phyloP scores from a whole-genome alignment of 2,329 filamentous ascomycete species.

The Arthrobotrys musiformis region DNA sequence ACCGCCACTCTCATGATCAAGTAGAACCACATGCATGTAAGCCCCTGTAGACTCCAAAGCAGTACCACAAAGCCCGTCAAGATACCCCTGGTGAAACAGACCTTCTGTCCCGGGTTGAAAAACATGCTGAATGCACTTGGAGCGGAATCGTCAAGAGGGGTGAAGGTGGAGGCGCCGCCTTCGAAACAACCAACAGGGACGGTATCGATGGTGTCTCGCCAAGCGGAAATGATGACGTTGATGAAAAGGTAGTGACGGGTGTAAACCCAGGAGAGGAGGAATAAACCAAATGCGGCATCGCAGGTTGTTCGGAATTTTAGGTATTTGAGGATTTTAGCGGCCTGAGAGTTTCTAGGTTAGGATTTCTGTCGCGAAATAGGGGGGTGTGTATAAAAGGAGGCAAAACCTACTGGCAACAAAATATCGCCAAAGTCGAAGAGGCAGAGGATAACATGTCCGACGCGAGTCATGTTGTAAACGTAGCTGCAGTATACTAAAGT shows the following conservation, averaged over 20 bases:
- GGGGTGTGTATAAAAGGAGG: background rate
- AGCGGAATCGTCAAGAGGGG: conserved; percentile 72
- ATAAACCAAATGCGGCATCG: conserved; percentile 84
- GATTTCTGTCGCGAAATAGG: background rate
- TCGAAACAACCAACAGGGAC: conserved; percentile 79
- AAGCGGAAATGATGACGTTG: conserved; percentile 83
- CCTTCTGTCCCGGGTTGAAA: conserved; percentile 70
- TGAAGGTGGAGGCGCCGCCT: conserved; percentile 57
- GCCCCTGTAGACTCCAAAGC: conserved; percentile 79
- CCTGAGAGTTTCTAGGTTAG: conserved; percentile 64
- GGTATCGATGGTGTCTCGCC: conserved; percentile 71
- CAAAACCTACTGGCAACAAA: conserved; percentile 77
- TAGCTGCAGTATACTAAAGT: conserved; percentile 83
- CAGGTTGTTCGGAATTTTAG: conserved; percentile 78
- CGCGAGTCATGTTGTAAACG: conserved; percentile 83
- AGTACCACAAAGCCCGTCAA: conserved; percentile 80
- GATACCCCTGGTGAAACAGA: conserved; percentile 82
- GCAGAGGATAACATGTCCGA: conserved; percentile 87
- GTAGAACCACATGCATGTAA: conserved; percentile 87
- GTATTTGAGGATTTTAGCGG: conserved; percentile 94
- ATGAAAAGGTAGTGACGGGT: conserved; percentile 84
- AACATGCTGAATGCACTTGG: conserved; percentile 69
- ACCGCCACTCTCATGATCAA: conserved; percentile 87
- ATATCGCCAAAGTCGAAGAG: conserved; percentile 95
- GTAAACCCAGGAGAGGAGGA: conserved; percentile 85